Evolutionary conservation across 1,139 yeast species (phyloP).

Genomic region (Blastobotrys indianensis): DNA sequence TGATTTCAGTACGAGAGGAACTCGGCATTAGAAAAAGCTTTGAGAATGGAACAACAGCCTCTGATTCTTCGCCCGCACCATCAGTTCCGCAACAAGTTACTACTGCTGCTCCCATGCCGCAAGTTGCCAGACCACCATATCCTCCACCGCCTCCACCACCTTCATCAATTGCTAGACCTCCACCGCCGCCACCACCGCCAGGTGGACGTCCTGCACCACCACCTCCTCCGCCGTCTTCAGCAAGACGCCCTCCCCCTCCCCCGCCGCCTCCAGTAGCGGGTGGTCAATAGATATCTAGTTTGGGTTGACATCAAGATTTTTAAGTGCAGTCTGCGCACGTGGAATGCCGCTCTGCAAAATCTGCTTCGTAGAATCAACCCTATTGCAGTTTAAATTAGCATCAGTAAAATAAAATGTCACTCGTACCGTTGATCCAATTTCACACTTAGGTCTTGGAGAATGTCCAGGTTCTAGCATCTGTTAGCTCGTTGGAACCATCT

Average conservation of each 20-base stretch:
- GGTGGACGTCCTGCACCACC: slow-evolving; percentile 9
- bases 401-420: background rate
- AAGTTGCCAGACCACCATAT: slow-evolving; percentile 13
- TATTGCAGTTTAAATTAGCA: slow-evolving; percentile 1
- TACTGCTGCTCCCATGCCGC: slow-evolving; percentile 11
- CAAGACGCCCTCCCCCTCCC: slow-evolving; percentile 18
- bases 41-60: background rate
- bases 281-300: slow-evolving; percentile 6
- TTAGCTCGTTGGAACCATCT: background rate
- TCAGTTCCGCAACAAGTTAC: slow-evolving; percentile 4
- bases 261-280: slow-evolving; percentile 14
- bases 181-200: slow-evolving; percentile 9
- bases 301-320: slow-evolving; percentile 6
- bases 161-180: slow-evolving; percentile 10
- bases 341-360: slow-evolving; percentile 22
- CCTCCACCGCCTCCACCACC: slow-evolving; percentile 17
- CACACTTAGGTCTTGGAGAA: slow-evolving; percentile 18
- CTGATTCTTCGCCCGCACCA: slow-evolving; percentile 4
- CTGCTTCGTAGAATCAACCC: slow-evolving; percentile 19
- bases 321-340: slow-evolving; percentile 22
- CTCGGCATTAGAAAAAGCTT: slow-evolving; percentile 12
- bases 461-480: slow-evolving; percentile 18
- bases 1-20: slow-evolving; percentile 29
- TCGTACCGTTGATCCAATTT: slow-evolving; percentile 22
- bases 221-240: slow-evolving; percentile 10